These are phyloP conservation scores for Arthroderma sp. DNA, from an alignment of 2,329 filamentous ascomycete species.

Conservation along the genomic window DNA sequence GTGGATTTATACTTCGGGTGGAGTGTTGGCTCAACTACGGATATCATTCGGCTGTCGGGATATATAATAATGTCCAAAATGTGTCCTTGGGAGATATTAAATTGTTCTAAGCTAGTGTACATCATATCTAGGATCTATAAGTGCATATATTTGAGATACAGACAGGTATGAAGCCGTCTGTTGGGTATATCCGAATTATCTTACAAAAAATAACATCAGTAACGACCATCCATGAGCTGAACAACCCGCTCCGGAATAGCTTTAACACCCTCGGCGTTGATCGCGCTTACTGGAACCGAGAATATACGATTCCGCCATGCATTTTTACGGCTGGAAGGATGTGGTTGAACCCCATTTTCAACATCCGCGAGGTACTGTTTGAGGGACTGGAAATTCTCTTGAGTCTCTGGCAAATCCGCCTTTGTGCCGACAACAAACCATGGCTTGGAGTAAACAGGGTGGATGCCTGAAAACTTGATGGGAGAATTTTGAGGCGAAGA, in stretches of 20 bases:
- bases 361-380: slow-evolving; percentile 58
- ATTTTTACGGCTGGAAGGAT: slow-evolving; percentile 61
- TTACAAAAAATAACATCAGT: slow-evolving; percentile 1
- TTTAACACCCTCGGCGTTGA: slow-evolving; percentile 71
- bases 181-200: not conserved
- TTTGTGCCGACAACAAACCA: slow-evolving; percentile 97
- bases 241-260: slow-evolving; percentile 30
- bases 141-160: not conserved
- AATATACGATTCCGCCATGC: slow-evolving; percentile 45
- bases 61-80: no score
- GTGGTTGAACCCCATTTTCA: slow-evolving; percentile 46
- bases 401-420: slow-evolving; percentile 66
- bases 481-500: not conserved
- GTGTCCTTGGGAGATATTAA: not conserved
- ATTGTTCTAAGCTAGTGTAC: not conserved
- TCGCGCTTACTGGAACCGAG: slow-evolving; percentile 78
- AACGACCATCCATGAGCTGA: slow-evolving; percentile 25
- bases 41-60: no score
- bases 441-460: slow-evolving; percentile 82
- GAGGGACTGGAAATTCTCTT: slow-evolving; percentile 60
- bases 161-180: not conserved
- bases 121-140: not conserved
- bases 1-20: no score
- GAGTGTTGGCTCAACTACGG: no score
- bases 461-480: slow-evolving; percentile 14